Base-by-base conservation (phyloP, 306 rosid genomes). In the Prunus mira region DNA sequence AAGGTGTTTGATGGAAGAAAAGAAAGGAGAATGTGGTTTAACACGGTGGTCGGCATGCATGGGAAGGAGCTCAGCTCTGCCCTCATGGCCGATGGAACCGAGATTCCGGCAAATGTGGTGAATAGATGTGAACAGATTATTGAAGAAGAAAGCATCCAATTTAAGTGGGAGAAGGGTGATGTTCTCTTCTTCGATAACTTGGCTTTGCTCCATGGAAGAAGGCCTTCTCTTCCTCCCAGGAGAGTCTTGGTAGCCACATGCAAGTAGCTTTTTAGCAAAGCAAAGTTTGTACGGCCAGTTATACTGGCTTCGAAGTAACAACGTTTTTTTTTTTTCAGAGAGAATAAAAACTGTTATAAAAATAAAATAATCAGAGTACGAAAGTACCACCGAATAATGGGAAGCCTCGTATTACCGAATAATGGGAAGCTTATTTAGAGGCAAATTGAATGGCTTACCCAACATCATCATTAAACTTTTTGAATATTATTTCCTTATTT, bases 201-300 rank as follows among this genome's bases (percentile, higher is more conserved):
- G 45, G 97, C 98, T 80, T 57, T 89, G 89, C 97, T 93, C 78
- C 97, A 91, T 84, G 97, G 93, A 78, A 85, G 97, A 84, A 82
- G 98, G 86, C 97, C 98, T 81, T 85, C 98, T 25, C 91, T 89
- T 85, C 91, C 98, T 74, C 98, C 97, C 0, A 88, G 98, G 79
- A 88, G 67, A 78, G 89, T 91, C 55, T 80, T 89, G 3, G 98
- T 93, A 69, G 79, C 90, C 60, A 93, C 89, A 0, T 89, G 93
- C 89, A 89, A 84, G 85, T 89, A 87, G 84, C 52, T 11, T 47
- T 3, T 13, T 1, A 13, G 52, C 51, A 47, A 38, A 38, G 43
- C 43, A 7, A 38, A 38, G 43, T 47, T 47, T 47, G 52, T 47
- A 47, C 52, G 52, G 52, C 52, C 52, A 12, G 52, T 47, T 47